Evolutionary conservation across 352 stramenopile genomes (phyloP), one percentile per base, ranked within the genome.

Genomic region (Globisporangium iwayamae): DNA sequence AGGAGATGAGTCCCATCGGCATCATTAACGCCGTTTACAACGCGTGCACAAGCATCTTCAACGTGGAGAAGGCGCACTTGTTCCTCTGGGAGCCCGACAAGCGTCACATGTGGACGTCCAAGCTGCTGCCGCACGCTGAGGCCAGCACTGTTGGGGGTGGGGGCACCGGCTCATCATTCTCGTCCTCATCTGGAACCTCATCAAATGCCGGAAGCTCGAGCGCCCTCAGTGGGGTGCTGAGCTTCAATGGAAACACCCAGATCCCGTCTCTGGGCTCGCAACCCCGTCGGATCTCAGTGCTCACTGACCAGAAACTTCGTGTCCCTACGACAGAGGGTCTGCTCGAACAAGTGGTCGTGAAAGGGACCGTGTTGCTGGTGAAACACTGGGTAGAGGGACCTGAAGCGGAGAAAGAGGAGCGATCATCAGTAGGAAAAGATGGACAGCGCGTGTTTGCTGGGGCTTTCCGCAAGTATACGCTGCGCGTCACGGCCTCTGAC

Each of bases 21-120:
- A 72, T 93, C 53, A 90, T 93, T 50, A 93, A 91, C 62, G 83
- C 81, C 2, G 83, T 93, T 20, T 91, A 89, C 75, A 93, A 93
- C 46, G 79, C 83, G 22, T 87, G 78, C 47, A 68, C 77, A 43
- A 78, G 69, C 56, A 87, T 90, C 48, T 93, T 90, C 61, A 68
- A 71, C 34, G 76, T 85, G 28, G 71, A 84, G 9, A 87, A 82
- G 7, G 79, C 81, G 0, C 81, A 93, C 32, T 56, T 93, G 30
- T 93, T 81, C 28, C 64, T 93, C 5, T 90, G 78, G 73, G 83
- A 88, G 22, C 56, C 70, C 20, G 73, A 74, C 30, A 68, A 75
- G 32, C 68, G 75, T 4, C 66, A 75, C 46, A 87, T 92, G 79
- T 92, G 83, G 81, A 85, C 79, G 9, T 81, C 83, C 41, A 92